Percentiles rank a stretch among this genome's conserved stretches.
Evolutionary conservation across 2,329 filamentous ascomycete species (phyloP).

Genomic region (Apiospora phragmitis): DNA sequence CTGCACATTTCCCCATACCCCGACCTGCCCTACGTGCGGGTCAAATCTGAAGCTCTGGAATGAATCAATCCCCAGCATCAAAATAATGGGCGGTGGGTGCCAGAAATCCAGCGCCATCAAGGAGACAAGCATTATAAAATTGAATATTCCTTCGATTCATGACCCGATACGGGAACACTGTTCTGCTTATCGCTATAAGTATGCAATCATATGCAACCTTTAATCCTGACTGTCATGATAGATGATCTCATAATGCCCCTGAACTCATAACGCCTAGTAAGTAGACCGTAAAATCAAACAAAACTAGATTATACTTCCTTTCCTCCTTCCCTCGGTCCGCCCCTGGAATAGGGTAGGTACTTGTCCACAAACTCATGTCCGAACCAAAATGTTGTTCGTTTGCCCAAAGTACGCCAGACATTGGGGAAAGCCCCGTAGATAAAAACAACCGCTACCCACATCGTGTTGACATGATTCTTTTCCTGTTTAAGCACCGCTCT

Average conservation of each 20-base stretch:
- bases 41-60: not conserved
- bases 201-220: not conserved
- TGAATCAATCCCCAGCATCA: not conserved
- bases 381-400: not conserved
- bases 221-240: not conserved
- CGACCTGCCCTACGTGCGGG: not conserved
- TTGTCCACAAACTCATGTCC: not conserved
- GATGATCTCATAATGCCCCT: not conserved
- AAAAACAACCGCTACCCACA: not conserved
- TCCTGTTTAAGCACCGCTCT: conserved; percentile 25
- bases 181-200: not conserved
- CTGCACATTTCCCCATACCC: not conserved
- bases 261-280: not conserved
- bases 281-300: not conserved
- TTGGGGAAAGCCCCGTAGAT: not conserved
- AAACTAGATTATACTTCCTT: not conserved
- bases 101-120: not conserved
- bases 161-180: not conserved
- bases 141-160: not conserved
- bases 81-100: not conserved
- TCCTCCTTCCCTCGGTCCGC: not conserved
- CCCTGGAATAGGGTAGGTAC: not conserved
- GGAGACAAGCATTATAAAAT: not conserved
- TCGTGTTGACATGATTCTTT: not conserved
- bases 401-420: not conserved